These are phyloP conservation scores for Codiaeum variegatum DNA, from an alignment of 441 rosid genomes.

Conservation along the genomic window DNA sequence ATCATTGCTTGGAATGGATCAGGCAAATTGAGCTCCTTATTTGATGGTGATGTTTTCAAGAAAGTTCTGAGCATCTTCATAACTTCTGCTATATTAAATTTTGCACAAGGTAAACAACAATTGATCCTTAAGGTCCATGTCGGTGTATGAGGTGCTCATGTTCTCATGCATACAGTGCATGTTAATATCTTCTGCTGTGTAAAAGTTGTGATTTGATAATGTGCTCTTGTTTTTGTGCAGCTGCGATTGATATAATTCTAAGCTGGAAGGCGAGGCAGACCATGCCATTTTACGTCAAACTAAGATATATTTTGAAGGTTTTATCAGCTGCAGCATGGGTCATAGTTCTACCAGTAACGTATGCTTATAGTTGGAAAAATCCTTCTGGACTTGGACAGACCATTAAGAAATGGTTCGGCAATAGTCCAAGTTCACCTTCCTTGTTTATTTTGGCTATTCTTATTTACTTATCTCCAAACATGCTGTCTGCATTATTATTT, in stretches of 20 bases:
- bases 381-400: constrained; percentile 84
- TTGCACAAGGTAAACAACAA: constrained; percentile 71
- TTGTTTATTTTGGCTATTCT: constrained; percentile 74
- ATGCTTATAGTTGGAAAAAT: constrained; percentile 78
- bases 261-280: constrained; percentile 77
- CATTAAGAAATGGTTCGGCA: constrained; percentile 90
- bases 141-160: neutral
- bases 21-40: constrained; percentile 50
- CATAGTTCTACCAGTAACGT: constrained; percentile 76
- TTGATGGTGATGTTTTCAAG: constrained; percentile 56
- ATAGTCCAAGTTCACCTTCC: constrained; percentile 56
- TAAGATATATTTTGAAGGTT: constrained; percentile 87
- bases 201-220: constrained; percentile 7
- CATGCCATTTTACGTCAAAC: constrained; percentile 85
- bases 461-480: constrained; percentile 79
- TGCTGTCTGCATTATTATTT: constrained; percentile 73
- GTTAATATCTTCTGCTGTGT: neutral
- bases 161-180: constrained; percentile 3
- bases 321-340: constrained; percentile 93
- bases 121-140: neutral
- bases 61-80: constrained; percentile 81
- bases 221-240: constrained; percentile 30
- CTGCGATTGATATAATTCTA: constrained; percentile 79
- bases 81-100: constrained; percentile 91
- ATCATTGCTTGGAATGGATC: constrained; percentile 87